Evolutionary conservation across 805 yeast genomes (phyloP), one percentile per base, ranked within the genome.

Genomic region (Ogataea thermomethanolica): DNA sequence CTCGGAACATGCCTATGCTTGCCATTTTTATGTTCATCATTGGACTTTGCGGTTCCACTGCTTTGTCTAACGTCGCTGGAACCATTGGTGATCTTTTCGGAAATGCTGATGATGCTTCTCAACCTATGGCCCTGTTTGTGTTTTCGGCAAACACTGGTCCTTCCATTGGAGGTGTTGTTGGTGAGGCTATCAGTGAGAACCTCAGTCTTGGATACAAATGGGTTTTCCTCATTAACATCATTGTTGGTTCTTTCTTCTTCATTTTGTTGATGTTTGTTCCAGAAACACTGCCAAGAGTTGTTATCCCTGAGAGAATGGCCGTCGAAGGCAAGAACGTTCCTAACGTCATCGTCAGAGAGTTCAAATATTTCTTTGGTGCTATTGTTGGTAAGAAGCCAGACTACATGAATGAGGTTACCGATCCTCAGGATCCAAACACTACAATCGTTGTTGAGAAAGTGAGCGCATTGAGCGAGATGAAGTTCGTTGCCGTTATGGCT

Each of bases 241-340:
- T 62, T 34, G 44, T 62, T 36, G 63, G 61, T 39, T 57, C 56
- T 17, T 58, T 46, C 7, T 53, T 42, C 28, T 29, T 52, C 21
- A 10, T 61, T 20, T 34, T 30, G 7, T 25, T 60, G 30, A 35
- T 44, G 25, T 55, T 62, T 29, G 33, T 61, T 11, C 67, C 66
- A 26, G 67, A 61, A 44, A 62, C 67, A n/a, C 48, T 62, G 36
- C 66, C 67, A 39, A 58, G 64, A 51, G 41, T 59, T 26, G 66
- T 62, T 17, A 62, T 62, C 39, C 52, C 55, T 13, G 63, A 54
- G 41, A 59, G 60, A 49, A 54, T 50, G 39, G 50, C 55, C 12
- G 43, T 49, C 17, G 54, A 53, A 34, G 59, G 55, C 33, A 52
- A 43, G 43, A 37, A 41, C 15, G 50, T 39, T 25, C 56, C 59